These are phyloP conservation scores for Cyberlindnera sargentensis DNA, from an alignment of 805 yeast species.

Conservation along the genomic window DNA sequence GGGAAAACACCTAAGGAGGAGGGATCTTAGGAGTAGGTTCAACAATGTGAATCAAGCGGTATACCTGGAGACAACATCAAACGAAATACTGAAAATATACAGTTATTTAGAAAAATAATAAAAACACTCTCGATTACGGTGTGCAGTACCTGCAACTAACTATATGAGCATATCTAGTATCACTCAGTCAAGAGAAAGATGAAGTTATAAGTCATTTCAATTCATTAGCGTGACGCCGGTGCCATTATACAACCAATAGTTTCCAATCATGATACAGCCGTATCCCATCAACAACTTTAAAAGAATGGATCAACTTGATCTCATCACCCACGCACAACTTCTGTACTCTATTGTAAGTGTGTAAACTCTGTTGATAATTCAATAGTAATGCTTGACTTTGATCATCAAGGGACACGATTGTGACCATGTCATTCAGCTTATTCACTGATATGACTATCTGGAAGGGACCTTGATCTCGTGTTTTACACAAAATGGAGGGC, in stretches of 20 bases:
- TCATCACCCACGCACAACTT: constrained; percentile 11
- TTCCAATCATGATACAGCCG: constrained; percentile 19
- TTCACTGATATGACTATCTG: constrained; percentile 1
- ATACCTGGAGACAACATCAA: no score
- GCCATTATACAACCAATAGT: neutral
- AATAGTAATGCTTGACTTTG: constrained; percentile 8
- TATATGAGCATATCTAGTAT: neutral
- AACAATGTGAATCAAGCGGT: no score
- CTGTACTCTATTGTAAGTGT: constrained; percentile 6
- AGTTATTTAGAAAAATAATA: no score
- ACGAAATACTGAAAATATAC: no score
- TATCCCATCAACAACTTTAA: constrained; percentile 1
- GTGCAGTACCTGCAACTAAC: no score
- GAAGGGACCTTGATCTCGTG: neutral
- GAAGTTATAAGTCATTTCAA: neutral
- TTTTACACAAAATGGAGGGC: constrained; percentile 1
- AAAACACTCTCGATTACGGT: no score
- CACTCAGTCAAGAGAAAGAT: no score
- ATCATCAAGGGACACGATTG: constrained; percentile 4
- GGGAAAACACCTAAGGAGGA: no score
- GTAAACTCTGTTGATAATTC: constrained; percentile 12
- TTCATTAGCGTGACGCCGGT: no score
- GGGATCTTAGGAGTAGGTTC: no score
- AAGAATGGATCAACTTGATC: constrained; percentile 6
- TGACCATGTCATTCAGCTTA: constrained; percentile 12